phyloP scores from a whole-genome alignment of 2,329 filamentous ascomycete species.

The Endothia cerciana region DNA sequence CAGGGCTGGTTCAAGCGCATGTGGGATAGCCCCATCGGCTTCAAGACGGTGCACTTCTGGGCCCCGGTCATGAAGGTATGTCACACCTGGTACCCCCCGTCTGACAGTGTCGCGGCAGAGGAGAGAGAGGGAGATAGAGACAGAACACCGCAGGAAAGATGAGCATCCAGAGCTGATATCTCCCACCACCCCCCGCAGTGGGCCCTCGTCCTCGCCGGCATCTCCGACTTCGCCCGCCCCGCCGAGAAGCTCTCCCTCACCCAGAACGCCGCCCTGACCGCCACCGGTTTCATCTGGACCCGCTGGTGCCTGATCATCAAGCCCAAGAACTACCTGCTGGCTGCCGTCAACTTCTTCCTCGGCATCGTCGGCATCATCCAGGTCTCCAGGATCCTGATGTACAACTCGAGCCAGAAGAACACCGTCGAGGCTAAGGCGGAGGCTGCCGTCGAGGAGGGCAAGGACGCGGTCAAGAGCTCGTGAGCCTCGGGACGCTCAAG shows the following conservation, averaged over 20 bases:
- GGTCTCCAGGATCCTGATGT: conserved; percentile 73
- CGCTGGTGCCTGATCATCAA: conserved; percentile 98
- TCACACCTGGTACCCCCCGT: neutral
- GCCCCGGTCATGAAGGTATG: conserved; percentile 85
- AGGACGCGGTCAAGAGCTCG: conserved; percentile 42
- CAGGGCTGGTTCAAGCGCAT: conserved; percentile 72
- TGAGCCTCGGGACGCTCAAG: conserved; percentile 1
- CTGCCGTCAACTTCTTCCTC: conserved; percentile 98
- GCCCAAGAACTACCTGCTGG: conserved; percentile 91
- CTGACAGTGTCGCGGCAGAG: neutral
- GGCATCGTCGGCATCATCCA: conserved; percentile 85
- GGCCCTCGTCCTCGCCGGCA: conserved; percentile 88
- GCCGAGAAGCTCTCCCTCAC: conserved; percentile 91
- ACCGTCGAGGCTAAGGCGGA: conserved; percentile 17
- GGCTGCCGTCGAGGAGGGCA: conserved; percentile 35
- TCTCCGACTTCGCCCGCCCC: conserved; percentile 89
- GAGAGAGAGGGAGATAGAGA: neutral
- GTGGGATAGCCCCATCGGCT: conserved; percentile 79
- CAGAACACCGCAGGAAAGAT: neutral
- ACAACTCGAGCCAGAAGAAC: conserved; percentile 64
- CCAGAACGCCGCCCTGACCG: conserved; percentile 87
- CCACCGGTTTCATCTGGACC: conserved; percentile 96
- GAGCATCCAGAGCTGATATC: conserved; percentile 42
- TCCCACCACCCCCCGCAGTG: conserved; percentile 59
- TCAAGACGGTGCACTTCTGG: conserved; percentile 99